Percentiles rank a stretch among this genome's conserved stretches.
phyloP scores from a whole-genome alignment of 257 asterid species.

The Cruciata laevipes region DNA sequence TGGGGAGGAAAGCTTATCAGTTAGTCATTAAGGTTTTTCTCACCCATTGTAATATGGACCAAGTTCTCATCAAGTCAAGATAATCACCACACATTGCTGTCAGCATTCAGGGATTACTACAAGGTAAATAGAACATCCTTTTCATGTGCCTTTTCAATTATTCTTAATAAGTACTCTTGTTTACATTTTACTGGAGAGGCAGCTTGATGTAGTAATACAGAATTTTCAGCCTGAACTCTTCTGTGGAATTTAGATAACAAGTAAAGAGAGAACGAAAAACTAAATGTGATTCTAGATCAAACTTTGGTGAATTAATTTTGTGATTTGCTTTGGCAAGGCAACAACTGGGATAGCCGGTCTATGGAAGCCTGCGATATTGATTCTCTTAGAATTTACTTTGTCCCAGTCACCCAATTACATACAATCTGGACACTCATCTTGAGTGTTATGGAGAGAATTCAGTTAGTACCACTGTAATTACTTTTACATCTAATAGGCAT shows the following conservation, averaged over 20 bases:
- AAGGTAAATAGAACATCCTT: constrained; percentile 38
- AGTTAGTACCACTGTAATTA: constrained; percentile 11
- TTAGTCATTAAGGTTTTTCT: constrained; percentile 77
- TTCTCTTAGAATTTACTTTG: not conserved
- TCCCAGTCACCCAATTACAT: not conserved
- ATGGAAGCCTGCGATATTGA: constrained; percentile 6
- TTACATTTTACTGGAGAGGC: not conserved
- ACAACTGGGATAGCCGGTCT: not conserved
- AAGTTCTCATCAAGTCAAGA: constrained; percentile 52
- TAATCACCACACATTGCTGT: constrained; percentile 42
- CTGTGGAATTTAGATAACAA: not conserved
- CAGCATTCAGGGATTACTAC: constrained; percentile 83
- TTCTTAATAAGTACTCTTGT: not conserved
- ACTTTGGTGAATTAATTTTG: not conserved
- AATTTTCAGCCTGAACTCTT: not conserved
- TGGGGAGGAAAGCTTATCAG: constrained; percentile 96
- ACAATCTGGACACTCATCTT: not conserved
- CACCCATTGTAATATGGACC: constrained; percentile 88
- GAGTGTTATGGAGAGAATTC: not conserved
- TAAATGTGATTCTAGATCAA: not conserved
- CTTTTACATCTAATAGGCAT: constrained; percentile 38
- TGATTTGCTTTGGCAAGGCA: not conserved
- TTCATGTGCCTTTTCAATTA: not conserved
- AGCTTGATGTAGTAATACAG: not conserved
- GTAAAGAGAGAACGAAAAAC: not conserved